Evolutionary conservation across 371 early-diverging fungal genomes (phyloP).

Genomic region (Sporodiniella umbellata): DNA sequence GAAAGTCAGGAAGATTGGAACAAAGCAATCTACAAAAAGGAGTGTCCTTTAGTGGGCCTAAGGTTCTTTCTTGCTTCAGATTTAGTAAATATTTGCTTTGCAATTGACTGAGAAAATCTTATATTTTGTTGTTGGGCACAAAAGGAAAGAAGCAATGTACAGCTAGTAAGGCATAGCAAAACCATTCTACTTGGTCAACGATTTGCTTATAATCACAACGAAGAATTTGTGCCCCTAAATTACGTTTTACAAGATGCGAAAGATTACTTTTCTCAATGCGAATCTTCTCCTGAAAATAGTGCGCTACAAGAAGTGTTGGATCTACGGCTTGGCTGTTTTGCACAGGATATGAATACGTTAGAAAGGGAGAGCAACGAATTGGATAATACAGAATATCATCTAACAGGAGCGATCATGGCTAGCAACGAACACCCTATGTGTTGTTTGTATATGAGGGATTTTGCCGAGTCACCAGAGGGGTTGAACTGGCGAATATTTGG

Average conservation of each 20-base stretch:
- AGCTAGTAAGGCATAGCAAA: slow-evolving; percentile 9
- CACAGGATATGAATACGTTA: slow-evolving; percentile 5
- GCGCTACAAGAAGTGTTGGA: slow-evolving; percentile 11
- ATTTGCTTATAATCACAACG: slow-evolving; percentile 5
- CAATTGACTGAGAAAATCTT: neutral
- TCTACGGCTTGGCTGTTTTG: slow-evolving; percentile 16
- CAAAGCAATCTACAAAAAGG: slow-evolving; percentile 13
- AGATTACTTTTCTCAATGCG: slow-evolving; percentile 5
- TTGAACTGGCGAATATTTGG: slow-evolving; percentile 30
- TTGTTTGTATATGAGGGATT: slow-evolving; percentile 41
- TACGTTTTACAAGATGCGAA: slow-evolving; percentile 13
- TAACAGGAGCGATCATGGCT: slow-evolving; percentile 40
- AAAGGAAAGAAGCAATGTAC: slow-evolving; percentile 12
- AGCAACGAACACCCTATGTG: slow-evolving; percentile 26
- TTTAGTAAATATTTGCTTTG: slow-evolving; percentile 1
- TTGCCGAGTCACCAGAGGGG: slow-evolving; percentile 23
- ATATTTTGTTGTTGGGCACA: neutral
- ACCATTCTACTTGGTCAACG: slow-evolving; percentile 3
- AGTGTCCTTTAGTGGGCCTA: slow-evolving; percentile 12
- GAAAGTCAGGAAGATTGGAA: slow-evolving; percentile 19
- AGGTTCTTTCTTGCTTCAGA: slow-evolving; percentile 20
- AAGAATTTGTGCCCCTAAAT: slow-evolving; percentile 11
- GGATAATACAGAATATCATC: slow-evolving; percentile 23
- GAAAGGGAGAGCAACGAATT: slow-evolving; percentile 5
- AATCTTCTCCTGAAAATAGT: neutral